These are phyloP conservation scores for Entomortierella beljakovae DNA, from an alignment of 192 early-diverging fungal species.

Conservation along the genomic window DNA sequence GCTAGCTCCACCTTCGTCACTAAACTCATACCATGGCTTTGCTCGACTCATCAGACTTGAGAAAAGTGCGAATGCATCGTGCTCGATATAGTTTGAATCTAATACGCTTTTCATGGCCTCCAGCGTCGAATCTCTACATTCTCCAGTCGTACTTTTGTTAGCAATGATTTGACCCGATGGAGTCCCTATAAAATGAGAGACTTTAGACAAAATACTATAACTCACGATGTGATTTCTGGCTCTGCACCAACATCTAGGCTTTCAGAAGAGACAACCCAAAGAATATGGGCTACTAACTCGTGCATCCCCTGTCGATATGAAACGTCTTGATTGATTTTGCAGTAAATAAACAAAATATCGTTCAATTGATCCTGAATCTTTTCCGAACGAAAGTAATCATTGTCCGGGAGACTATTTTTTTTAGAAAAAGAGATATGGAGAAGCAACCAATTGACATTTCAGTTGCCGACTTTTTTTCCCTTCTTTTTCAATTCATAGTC, in stretches of 20 bases:
- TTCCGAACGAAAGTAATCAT: slow-evolving; percentile 77
- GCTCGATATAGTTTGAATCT: slow-evolving; percentile 82
- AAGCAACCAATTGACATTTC: no score
- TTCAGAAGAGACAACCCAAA: slow-evolving; percentile 82
- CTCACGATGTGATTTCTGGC: not conserved
- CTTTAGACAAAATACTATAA: no score
- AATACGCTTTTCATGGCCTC: slow-evolving; percentile 66
- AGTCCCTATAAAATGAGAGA: no score
- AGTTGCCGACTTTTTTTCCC: no score
- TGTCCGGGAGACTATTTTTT: slow-evolving; percentile 83
- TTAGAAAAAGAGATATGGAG: no score
- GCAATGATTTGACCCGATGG: no score
- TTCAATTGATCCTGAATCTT: slow-evolving; percentile 76
- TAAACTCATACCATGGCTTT: slow-evolving; percentile 90
- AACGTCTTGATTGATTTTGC: slow-evolving; percentile 88
- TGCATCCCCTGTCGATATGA: slow-evolving; percentile 99
- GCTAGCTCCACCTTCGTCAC: slow-evolving; percentile 57
- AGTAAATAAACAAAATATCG: slow-evolving; percentile 92
- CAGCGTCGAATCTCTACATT: slow-evolving; percentile 42
- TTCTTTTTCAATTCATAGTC: no score
- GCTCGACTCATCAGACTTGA: slow-evolving; percentile 83
- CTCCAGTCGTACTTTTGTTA: not conserved
- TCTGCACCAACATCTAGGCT: slow-evolving; percentile 50
- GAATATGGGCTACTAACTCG: slow-evolving; percentile 89
- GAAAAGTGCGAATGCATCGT: slow-evolving; percentile 89